These are phyloP conservation scores for Harrya chromipes DNA, from an alignment of 768 basidiomycete genomes.

Conservation along the genomic window DNA sequence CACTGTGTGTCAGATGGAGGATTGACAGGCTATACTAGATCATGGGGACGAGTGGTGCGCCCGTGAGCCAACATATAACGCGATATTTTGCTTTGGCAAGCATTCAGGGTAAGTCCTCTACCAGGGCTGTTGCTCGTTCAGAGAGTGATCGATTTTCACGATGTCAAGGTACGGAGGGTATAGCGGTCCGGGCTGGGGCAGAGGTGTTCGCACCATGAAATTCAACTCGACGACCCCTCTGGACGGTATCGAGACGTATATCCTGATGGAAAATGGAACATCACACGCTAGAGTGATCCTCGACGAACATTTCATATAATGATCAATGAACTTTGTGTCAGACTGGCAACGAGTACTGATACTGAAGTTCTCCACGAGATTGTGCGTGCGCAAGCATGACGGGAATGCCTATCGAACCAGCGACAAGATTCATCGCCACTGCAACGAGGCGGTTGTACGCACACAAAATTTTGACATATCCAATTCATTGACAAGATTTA, in stretches of 20 bases:
- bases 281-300: conserved; percentile 53
- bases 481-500: not conserved
- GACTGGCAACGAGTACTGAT: not conserved
- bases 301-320: conserved; percentile 37
- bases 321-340: not conserved
- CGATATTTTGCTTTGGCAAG: conserved; percentile 74
- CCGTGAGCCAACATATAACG: conserved; percentile 55
- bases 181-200: conserved; percentile 50
- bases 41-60: conserved; percentile 82
- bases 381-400: conserved; percentile 13
- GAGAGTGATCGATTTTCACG: not conserved
- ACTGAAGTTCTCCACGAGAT: not conserved
- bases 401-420: conserved; percentile 1
- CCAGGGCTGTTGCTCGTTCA: not conserved
- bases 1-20: not conserved
- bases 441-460: not conserved
- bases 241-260: conserved; percentile 56
- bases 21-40: conserved; percentile 37
- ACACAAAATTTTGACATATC: not conserved
- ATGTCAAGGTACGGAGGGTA: conserved; percentile 63
- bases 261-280: conserved; percentile 58
- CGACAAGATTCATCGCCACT: conserved; percentile 5
- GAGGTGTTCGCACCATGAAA: conserved; percentile 61
- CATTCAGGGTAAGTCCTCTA: conserved; percentile 56
- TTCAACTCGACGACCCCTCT: conserved; percentile 50